phyloP scores from a whole-genome alignment of 2,329 filamentous ascomycete species.

The Lecanosticta acicola region DNA sequence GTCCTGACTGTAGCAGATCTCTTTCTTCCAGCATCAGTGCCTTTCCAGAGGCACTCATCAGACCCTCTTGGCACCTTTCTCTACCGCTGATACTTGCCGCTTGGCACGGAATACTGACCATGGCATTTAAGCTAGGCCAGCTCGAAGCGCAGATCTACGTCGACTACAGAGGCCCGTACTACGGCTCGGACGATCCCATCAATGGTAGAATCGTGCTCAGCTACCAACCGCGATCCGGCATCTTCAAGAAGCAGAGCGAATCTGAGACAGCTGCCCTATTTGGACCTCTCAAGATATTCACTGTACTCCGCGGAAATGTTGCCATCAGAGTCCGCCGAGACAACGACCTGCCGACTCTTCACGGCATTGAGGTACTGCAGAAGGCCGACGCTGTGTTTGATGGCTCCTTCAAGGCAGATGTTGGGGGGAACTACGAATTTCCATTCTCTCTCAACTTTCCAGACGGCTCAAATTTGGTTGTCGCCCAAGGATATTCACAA shows the following conservation, averaged over 20 bases:
- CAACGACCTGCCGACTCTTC: constrained; percentile 13
- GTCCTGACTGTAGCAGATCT: too few relatives aligned
- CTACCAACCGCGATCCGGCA: constrained; percentile 10
- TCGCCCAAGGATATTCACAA: not conserved
- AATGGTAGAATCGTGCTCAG: constrained; percentile 10
- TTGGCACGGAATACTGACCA: not conserved
- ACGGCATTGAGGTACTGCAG: constrained; percentile 10
- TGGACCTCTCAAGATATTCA: constrained; percentile 12
- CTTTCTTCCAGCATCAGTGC: too few relatives aligned
- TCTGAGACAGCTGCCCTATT: constrained; percentile 17
- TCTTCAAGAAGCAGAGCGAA: constrained; percentile 14
- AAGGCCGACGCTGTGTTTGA: constrained; percentile 10
- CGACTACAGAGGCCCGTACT: constrained; percentile 1
- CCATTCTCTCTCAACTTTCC: constrained; percentile 14
- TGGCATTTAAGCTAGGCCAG: not conserved
- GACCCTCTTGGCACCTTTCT: too few relatives aligned
- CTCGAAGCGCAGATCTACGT: not conserved
- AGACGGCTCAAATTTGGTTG: not conserved
- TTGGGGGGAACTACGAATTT: constrained; percentile 8
- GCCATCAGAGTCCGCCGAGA: constrained; percentile 13
- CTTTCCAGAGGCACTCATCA: too few relatives aligned
- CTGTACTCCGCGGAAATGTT: constrained; percentile 10
- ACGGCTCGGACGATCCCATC: constrained; percentile 14
- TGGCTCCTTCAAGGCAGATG: constrained; percentile 16
- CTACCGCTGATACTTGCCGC: too few relatives aligned